Conservation (phyloP, 2,329 filamentous ascomycete species). For the Metarhizium rileyi region DNA sequence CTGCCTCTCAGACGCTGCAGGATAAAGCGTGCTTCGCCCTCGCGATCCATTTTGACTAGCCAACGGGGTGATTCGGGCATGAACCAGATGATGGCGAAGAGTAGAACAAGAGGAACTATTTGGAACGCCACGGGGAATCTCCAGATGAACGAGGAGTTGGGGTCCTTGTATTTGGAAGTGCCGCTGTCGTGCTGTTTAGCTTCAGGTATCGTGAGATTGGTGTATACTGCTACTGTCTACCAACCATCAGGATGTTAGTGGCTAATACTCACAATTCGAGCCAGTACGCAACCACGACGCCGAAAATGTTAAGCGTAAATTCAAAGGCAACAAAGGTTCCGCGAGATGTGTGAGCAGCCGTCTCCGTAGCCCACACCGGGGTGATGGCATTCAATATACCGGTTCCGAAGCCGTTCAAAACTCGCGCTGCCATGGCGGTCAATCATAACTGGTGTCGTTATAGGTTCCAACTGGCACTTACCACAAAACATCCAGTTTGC, state of each 20-base stretch:
- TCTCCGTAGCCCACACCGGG: constrained; percentile 38
- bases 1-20: constrained; percentile 53
- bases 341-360: constrained; percentile 40
- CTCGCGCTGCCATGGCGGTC: constrained; percentile 34
- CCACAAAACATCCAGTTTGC: constrained; percentile 60
- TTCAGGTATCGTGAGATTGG: too few species aligned
- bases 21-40: constrained; percentile 58
- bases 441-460: constrained; percentile 51
- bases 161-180: constrained; percentile 49
- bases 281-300: constrained; percentile 54
- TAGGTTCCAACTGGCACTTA: constrained; percentile 34
- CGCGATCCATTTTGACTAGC: constrained; percentile 55
- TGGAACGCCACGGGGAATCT: constrained; percentile 63
- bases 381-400: constrained; percentile 40
- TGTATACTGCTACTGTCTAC: too few species aligned
- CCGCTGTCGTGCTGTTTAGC: constrained; percentile 23
- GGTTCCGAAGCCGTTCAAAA: constrained; percentile 42
- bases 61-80: constrained; percentile 62
- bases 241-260: not conserved
- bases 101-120: constrained; percentile 50
- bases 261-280: constrained; percentile 32
- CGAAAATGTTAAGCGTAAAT: constrained; percentile 65
- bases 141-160: constrained; percentile 51
- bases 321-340: constrained; percentile 63
- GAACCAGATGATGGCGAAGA: constrained; percentile 50